A percentile compares a stretch with the other conserved stretches of the same genome.
These are phyloP conservation scores for Herpetomonas samuelpessoai DNA, from an alignment of 208 protist genomes.

Conservation along the genomic window DNA sequence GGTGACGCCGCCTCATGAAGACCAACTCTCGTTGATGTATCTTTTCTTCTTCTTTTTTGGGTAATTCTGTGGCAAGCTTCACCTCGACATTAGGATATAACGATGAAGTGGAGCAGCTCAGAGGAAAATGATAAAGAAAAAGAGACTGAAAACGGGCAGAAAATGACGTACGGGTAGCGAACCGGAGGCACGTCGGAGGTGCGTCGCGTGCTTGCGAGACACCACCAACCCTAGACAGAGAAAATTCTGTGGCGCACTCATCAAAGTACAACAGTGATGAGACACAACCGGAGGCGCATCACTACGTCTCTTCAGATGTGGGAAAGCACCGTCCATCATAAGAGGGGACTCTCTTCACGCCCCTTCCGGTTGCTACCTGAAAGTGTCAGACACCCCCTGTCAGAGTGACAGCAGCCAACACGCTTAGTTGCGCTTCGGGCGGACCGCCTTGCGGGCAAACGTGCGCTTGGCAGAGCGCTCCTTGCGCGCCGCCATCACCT, in stretches of 20 bases:
- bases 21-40: neutral
- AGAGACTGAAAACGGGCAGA: neutral
- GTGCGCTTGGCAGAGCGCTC: conserved; percentile 65
- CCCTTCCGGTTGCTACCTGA: too few species aligned
- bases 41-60: neutral
- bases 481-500: conserved; percentile 74
- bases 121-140: neutral
- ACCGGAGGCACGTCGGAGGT: neutral
- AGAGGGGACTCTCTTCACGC: too few species aligned
- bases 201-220: neutral
- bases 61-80: neutral
- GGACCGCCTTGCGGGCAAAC: conserved; percentile 75
- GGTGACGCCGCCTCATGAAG: neutral
- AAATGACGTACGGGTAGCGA: neutral
- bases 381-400: too few species aligned
- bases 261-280: neutral
- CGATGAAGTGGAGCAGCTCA: neutral
- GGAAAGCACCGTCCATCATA: too few species aligned
- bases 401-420: neutral
- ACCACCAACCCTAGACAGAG: neutral
- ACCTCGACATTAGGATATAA: neutral
- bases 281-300: too few species aligned
- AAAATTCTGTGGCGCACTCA: too few species aligned
- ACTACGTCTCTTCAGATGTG: too few species aligned
- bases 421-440: conserved; percentile 58